Evolutionary conservation across 768 basidiomycete genomes (phyloP), one percentile per base, ranked within the genome.

Genomic region (Kwoniella mangroviensis): DNA sequence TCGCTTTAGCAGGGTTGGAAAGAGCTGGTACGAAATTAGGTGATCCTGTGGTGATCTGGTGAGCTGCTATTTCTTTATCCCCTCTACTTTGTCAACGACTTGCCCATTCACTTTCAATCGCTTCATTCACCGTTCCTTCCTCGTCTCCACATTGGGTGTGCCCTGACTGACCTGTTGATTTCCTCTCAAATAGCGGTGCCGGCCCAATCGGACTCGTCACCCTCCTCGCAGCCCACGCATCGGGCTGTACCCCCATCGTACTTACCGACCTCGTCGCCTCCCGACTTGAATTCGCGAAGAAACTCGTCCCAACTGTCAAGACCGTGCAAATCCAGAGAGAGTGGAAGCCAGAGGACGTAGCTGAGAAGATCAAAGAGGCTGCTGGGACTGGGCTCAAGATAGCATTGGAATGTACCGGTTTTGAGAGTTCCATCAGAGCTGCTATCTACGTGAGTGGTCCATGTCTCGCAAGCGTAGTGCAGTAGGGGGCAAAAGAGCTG

Each of bases 191-290:
- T 67, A 84, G 83, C 56, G 84, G 84, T 34, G 84, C 84, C 15
- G 85, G 84, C 13, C 84, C 85, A 7, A 85, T 85, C 70, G 85
- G 84, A 41, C 77, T 85, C 52, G 79, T 85, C 67, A 81, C 84
- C 42, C 81, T 85, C 11, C 74, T 83, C 13, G 80, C 83, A 4
- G 80, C 81, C 26, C 80, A 78, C 52, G 85, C 85, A 13, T 82
- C 84, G 9, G 85, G 85, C 2, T 83, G 83, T 26, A 70, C 78
- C 12, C 84, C 84, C 13, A 84, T 85, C 68, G 83, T 85, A 61
- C 84, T 85, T 68, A 85, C 84, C 66, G 85, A 85, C 76, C 74
- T 85, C 40, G 73, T 83, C 40, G 72, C 71, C 15, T 80, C 80
- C 28, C 83, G 85, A 3, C 79, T 85, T 43, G 83, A 79, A 6